Base-by-base conservation (phyloP, 73 alveolate species). In the Breviolum minutum region DNA sequence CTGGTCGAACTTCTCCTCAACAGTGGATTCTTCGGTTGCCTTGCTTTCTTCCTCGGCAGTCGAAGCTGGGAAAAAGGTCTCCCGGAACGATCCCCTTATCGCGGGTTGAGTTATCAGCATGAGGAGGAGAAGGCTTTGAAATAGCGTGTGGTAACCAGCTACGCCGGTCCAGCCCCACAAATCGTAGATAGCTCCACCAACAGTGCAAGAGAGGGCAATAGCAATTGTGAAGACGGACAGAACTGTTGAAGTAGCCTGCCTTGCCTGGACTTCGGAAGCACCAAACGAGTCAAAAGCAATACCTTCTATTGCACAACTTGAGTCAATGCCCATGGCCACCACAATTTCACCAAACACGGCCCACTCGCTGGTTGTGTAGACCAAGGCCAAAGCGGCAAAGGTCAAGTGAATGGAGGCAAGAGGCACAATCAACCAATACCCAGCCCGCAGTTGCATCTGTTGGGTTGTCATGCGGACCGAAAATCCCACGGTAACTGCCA, bases 341-440 rank as follows among this genome's bases (percentile, higher is more conserved):
- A 26, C 74, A 32, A 83, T 0, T 32, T 83, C 27, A 40, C 7
- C 5, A 61, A 83, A 83, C 14, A 83, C 73, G 24, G 92, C 92
- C 94, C 94, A 62, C 54, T 63, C 40, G 11, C 63, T 24, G 63
- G 79, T 63, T 14, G 26, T 24, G 40, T 10, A 63, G 80, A 61
- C 61, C 76, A 61, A 22, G 12, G 27, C 92, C 76, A 83, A 20
- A 20, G 62, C 73, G 61, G 63, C 79, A 63, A 86, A 17, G 10
- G 63, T 24, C 94, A 86, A 27, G 80, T 86, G 77, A 19, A 86
- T 14, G 29, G 63, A 61, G 4, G 64, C 70, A 63, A 86, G 24
- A 26, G 94, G 94, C 64, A 86, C 94, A 63, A 63, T 63, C 79
- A 63, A 10, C 94, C 94, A 86, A 30, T 48, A 86, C 6, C 94